Base-by-base conservation (phyloP, 208 protist species). In the Tritrichomonas foetus region DNA sequence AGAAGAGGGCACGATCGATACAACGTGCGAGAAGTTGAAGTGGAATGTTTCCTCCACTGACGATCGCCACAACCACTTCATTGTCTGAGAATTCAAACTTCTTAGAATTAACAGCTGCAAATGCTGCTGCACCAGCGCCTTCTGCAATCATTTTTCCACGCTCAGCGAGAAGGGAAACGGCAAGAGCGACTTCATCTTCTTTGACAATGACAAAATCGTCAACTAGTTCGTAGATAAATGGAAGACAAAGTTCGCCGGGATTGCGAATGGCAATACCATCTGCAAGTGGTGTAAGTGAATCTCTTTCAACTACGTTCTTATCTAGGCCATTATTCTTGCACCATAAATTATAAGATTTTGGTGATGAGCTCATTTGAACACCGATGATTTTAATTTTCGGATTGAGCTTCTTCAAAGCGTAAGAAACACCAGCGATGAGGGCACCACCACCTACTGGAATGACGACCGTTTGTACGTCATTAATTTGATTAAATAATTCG, bases 361-460 rank as follows among this genome's bases (percentile, higher is more conserved):
- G 78, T 39, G n/a, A 47, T 53, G 47, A 44, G 5, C 20, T 36
- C 14, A 47, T 49, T 44, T 89, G 44, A 39, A 89, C 78, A 57
- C 41, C 78, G 30, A 89, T 39, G 20, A 89, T 36, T 57, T 47
- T 53, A 5, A 47, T 41, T 11, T 93, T 50, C 11, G 50, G 89
- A 0, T 44, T 47, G 33, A 93, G 41, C 25, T 64, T 33, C 57
- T 93, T 69, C 13, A 93, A 27, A n/a, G 55, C 55, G 50, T 57
- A 36, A 27, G 89, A 50, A 44, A 33, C 33, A 53, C 89, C 89
- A 93, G 41, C 22, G 3, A 64, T 64, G 44, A 93, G 50, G n/a
- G 55, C 89, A 47, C 89, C 89, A 53, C 89, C 89, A 57, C 89
- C 89, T 30, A 93, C 55, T n/a, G 89, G 50, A 47, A 93, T 55